Evolutionary conservation across 2,329 filamentous ascomycete species (phyloP).

Genomic region (Fusarium albidum): DNA sequence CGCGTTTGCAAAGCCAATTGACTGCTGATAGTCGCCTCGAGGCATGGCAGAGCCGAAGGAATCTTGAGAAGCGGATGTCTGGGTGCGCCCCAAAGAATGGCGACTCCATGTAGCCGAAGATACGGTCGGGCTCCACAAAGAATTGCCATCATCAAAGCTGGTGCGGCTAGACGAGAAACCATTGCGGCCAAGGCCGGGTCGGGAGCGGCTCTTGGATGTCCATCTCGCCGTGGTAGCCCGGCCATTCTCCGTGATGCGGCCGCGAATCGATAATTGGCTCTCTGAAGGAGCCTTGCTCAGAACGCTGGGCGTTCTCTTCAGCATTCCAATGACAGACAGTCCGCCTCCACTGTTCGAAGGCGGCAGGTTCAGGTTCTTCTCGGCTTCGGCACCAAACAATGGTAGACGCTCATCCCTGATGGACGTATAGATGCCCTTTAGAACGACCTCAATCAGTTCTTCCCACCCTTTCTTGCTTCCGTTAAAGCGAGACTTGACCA

Average conservation of each 20-base stretch:
- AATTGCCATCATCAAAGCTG: conserved; percentile 89
- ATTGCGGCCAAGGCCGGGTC: conserved; percentile 76
- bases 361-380: conserved; percentile 45
- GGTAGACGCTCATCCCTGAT: conserved; percentile 90
- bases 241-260: conserved; percentile 69
- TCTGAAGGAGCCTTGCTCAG: conserved; percentile 95
- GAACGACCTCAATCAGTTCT: conserved; percentile 84
- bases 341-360: conserved; percentile 67
- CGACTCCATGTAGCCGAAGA: conserved; percentile 97
- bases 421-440: conserved; percentile 91
- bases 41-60: conserved; percentile 82
- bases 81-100: conserved; percentile 88
- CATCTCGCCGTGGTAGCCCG: conserved; percentile 71
- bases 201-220: conserved; percentile 85
- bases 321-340: conserved; percentile 77
- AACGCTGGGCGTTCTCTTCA: conserved; percentile 88
- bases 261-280: conserved; percentile 72
- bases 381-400: conserved; percentile 75
- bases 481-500: conserved; percentile 80
- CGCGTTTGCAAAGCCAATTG: conserved; percentile 96
- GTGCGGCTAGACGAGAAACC: conserved; percentile 91
- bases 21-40: conserved; percentile 88
- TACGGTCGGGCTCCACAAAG: conserved; percentile 84
- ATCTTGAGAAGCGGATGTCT: conserved; percentile 91
- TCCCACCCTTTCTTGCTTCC: conserved; percentile 86